Evolutionary conservation across 805 yeast genomes (phyloP).

Genomic region (Candida mattraensis): DNA sequence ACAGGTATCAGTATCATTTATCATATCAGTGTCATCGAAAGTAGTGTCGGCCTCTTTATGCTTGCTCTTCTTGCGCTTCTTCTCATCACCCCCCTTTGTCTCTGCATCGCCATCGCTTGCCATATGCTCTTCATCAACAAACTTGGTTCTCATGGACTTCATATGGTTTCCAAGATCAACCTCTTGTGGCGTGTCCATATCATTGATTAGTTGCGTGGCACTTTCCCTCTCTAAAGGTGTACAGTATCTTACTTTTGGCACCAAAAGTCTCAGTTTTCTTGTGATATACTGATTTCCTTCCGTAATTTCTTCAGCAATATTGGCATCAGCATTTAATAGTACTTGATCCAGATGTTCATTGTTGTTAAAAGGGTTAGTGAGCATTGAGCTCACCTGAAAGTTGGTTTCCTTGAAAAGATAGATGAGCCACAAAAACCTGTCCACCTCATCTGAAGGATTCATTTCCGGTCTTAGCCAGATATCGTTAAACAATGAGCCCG

Average conservation of each 20-base stretch:
- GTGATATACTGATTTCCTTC: conserved; percentile 20
- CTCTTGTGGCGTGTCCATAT: conserved; percentile 50
- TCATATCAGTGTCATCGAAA: conserved; percentile 5
- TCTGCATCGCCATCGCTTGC: conserved; percentile 14
- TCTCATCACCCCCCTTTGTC: conserved; percentile 4
- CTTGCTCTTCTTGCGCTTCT: conserved; percentile 14
- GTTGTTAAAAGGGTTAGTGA: conserved; percentile 33
- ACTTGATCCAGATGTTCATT: conserved; percentile 1
- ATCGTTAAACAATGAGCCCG: conserved; percentile 61
- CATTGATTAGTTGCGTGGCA: conserved; percentile 27
- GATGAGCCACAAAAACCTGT: conserved; percentile 77
- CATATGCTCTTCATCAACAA: conserved; percentile 23
- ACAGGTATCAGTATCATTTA: neutral
- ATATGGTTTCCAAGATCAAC: conserved; percentile 47
- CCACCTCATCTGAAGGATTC: conserved; percentile 65
- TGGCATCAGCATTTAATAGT: conserved; percentile 12
- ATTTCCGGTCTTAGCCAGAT: conserved; percentile 63
- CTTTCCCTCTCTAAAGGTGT: conserved; percentile 5
- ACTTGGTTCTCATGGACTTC: conserved; percentile 42
- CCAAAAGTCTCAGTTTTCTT: conserved; percentile 26
- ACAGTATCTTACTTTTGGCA: conserved; percentile 19
- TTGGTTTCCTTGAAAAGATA: conserved; percentile 79
- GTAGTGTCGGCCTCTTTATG: conserved; percentile 4
- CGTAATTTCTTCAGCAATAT: conserved; percentile 24
- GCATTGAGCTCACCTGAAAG: conserved; percentile 46